Percentiles rank a stretch among this genome's conserved stretches.
These are phyloP conservation scores for Metschnikowia continentalis DNA, from an alignment of 805 yeast genomes.

Conservation along the genomic window DNA sequence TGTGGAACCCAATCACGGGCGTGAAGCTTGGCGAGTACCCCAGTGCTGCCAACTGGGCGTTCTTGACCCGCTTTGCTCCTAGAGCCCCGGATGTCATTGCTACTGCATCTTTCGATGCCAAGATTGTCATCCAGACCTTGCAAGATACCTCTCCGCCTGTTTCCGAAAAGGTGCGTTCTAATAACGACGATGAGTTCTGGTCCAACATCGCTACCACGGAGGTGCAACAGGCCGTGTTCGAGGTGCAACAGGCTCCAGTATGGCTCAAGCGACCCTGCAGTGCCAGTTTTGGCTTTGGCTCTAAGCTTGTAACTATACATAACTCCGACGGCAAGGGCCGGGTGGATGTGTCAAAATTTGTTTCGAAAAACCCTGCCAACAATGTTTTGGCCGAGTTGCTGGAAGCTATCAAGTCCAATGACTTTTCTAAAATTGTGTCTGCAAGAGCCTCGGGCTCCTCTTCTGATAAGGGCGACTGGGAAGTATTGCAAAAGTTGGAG, in stretches of 20 bases:
- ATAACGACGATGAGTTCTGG: constrained; percentile 81
- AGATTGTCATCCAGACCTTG: constrained; percentile 72
- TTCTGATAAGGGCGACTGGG: constrained; percentile 61
- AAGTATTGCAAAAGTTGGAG: constrained; percentile 49
- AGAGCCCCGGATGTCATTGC: constrained; percentile 85
- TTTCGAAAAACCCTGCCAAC: constrained; percentile 33
- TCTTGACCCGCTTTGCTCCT: constrained; percentile 85
- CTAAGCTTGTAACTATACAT: constrained; percentile 64
- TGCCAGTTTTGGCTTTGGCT: constrained; percentile 91
- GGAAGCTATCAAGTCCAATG: constrained; percentile 53
- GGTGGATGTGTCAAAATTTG: constrained; percentile 42
- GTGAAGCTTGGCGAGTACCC: constrained; percentile 81
- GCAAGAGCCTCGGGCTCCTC: constrained; percentile 40
- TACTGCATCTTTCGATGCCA: constrained; percentile 82
- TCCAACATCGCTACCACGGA: constrained; percentile 64
- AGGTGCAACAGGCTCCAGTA: constrained; percentile 74
- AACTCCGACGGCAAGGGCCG: constrained; percentile 38
- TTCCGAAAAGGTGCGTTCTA: constrained; percentile 37
- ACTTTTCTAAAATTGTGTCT: constrained; percentile 53
- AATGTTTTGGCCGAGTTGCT: constrained; percentile 32
- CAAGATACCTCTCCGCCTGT: constrained; percentile 77
- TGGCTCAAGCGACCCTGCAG: constrained; percentile 78
- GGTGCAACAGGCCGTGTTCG: constrained; percentile 68
- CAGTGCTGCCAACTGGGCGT: constrained; percentile 89
- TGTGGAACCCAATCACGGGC: constrained; percentile 88